Conservation (phyloP, 1,284 basidiomycete genomes). For the Rhodotorula sp. region DNA sequence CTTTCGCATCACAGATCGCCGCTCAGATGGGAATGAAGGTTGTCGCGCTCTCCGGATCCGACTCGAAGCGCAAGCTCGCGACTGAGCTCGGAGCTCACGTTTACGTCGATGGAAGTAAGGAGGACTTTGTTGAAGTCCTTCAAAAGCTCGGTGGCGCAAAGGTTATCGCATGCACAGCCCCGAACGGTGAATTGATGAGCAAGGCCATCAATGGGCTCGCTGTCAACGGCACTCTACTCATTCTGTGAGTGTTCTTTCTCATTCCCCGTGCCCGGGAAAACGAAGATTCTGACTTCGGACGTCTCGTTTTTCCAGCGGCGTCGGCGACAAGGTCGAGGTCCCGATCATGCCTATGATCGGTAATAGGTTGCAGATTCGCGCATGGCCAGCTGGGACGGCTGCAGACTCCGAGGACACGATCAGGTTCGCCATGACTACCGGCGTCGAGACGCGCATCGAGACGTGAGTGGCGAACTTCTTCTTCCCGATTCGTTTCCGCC, state of each 20-base stretch:
- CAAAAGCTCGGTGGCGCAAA: slow-evolving; percentile 50
- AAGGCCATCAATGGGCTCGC: slow-evolving; percentile 48
- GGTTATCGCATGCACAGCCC: slow-evolving; percentile 46
- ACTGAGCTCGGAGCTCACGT: slow-evolving; percentile 51
- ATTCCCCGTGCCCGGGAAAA: background rate
- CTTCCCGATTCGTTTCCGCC: background rate
- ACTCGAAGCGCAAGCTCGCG: slow-evolving; percentile 49
- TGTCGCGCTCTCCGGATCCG: slow-evolving; percentile 48
- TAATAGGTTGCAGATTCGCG: slow-evolving; percentile 49
- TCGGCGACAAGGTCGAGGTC: slow-evolving; percentile 6
- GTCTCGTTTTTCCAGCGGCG: background rate
- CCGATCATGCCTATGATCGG: slow-evolving; percentile 45
- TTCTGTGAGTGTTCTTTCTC: slow-evolving; percentile 34
- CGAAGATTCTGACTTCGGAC: no score
- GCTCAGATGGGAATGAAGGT: slow-evolving; percentile 45
- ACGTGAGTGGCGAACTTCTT: background rate
- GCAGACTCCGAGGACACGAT: slow-evolving; percentile 49
- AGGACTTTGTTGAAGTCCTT: slow-evolving; percentile 47
- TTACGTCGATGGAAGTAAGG: slow-evolving; percentile 47
- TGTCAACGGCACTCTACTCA: slow-evolving; percentile 48
- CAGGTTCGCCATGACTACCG: slow-evolving; percentile 46
- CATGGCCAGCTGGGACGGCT: slow-evolving; percentile 49
- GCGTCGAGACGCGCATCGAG: slow-evolving; percentile 50
- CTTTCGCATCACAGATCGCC: background rate
- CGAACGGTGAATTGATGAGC: slow-evolving; percentile 46